Evolutionary conservation across 768 basidiomycete genomes (phyloP), one percentile per base, ranked within the genome.

Genomic region (Clathrus columnatus): DNA sequence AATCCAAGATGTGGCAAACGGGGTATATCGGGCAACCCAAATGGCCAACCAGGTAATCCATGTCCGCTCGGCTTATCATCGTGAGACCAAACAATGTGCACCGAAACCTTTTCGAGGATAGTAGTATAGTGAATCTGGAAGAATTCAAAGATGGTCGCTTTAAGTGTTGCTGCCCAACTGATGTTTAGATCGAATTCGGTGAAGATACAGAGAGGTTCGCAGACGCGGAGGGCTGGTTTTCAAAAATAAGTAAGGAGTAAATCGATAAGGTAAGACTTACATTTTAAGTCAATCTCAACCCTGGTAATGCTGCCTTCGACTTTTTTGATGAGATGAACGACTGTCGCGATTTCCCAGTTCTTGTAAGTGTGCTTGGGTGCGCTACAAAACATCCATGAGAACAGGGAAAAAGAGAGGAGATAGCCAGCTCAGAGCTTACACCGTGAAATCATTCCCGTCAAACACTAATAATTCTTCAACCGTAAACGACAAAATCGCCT

Each of bases 321-420:
- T 24, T 59, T 59, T 20, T 62, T 51, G 42, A 60, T 27, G 30
- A 66, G 60, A 42, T 65, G 59, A 36, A 69, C 60, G 23, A 67
- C 51, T 42, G 65, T n/a, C 3, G 62, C 62, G 46, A 67, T 57
- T 52, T 61, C 60, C 66, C 64, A 66, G 44, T 60, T 47, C 8
- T 51, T 41, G 36, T 49, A 28, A 11, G 26, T 50, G 26, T 58
- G 49, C n/a, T 23, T 27, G 16, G 17, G 27, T 16, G 58, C 49
- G 32, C 32, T 48, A 29, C 7, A 36, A 20, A 24, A 29, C 4
- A 26, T 46, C 20, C 16, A 20, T 57, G 8, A n/a, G 26, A 30
- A n/a, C 41, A 20, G 16, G 17, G 27, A n/a, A 56, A 4, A 20
- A 18, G 28, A 24, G 59, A 29, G 7, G n/a, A n/a, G n/a, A n/a